Percentiles rank a stretch among this genome's conserved stretches.
Evolutionary conservation across 2,329 filamentous ascomycete genomes (phyloP).

Genomic region (Zymoseptoria crescenta): DNA sequence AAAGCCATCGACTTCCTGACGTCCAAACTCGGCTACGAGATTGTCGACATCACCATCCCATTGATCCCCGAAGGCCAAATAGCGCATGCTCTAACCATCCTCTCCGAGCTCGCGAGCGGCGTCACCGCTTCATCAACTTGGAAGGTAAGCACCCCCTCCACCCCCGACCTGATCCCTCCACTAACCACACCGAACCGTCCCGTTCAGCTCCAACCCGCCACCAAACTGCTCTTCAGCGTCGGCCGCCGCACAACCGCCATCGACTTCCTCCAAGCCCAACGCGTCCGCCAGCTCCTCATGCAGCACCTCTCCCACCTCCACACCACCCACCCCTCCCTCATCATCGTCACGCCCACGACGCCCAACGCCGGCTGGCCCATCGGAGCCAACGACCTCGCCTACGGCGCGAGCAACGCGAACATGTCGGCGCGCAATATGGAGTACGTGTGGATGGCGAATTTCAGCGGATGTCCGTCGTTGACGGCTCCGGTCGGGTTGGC

Average conservation of each 20-base stretch:
- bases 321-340: slow-evolving; percentile 60
- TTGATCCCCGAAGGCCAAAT: slow-evolving; percentile 62
- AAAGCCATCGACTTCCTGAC: slow-evolving; percentile 53
- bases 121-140: slow-evolving; percentile 40
- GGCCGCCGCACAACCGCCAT: slow-evolving; percentile 55
- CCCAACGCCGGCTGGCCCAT: slow-evolving; percentile 70
- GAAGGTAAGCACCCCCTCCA: slow-evolving; percentile 45
- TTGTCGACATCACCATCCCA: slow-evolving; percentile 58
- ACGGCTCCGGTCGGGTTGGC: slow-evolving; percentile 68
- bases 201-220: slow-evolving; percentile 36
- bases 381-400: slow-evolving; percentile 42
- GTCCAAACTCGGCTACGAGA: slow-evolving; percentile 44
- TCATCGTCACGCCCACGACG: slow-evolving; percentile 72
- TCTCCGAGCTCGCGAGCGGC: slow-evolving; percentile 57
- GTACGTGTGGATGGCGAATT: slow-evolving; percentile 79
- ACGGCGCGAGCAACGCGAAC: slow-evolving; percentile 67
- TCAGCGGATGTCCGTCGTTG: slow-evolving; percentile 68
- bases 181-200: not conserved
- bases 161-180: not conserved
- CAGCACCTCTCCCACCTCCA: slow-evolving; percentile 66
- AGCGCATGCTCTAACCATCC: slow-evolving; percentile 69
- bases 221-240: slow-evolving; percentile 61
- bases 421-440: slow-evolving; percentile 52
- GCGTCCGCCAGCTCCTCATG: slow-evolving; percentile 70
- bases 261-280: slow-evolving; percentile 66